Evolutionary conservation across 805 yeast species (phyloP).

Genomic region (Sugiyamaella valdiviana): DNA sequence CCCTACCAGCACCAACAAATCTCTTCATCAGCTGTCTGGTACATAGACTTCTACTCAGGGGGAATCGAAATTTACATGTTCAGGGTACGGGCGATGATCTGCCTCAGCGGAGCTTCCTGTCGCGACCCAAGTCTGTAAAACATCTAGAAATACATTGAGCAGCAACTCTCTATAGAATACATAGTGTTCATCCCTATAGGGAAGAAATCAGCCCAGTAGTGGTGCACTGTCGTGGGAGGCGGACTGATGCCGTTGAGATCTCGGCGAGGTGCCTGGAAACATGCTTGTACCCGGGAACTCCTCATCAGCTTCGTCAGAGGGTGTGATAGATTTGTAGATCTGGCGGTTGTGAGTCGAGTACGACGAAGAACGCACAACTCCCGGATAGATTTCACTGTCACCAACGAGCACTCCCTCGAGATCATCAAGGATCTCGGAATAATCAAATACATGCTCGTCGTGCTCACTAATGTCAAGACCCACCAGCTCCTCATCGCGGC

Average conservation of each 20-base stretch:
- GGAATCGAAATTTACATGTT: no score
- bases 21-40: no score
- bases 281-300: neutral
- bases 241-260: neutral
- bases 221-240: neutral
- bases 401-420: neutral
- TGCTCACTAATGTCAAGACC: constrained; percentile 89
- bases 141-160: no score
- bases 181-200: no score
- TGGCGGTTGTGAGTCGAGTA: neutral
- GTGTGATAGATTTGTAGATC: neutral
- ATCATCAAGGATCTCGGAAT: constrained; percentile 8
- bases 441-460: constrained; percentile 72
- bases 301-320: neutral
- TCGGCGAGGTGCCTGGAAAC: constrained; percentile 2
- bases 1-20: no score
- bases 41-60: no score
- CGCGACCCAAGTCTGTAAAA: no score
- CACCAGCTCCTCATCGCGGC: constrained; percentile 77
- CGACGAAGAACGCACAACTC: neutral
- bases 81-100: no score
- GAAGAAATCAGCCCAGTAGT: neutral
- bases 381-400: neutral
- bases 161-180: no score
- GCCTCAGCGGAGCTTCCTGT: no score